Percentiles rank a stretch among this genome's conserved stretches.
These are phyloP conservation scores for Xylaria acuta DNA, from an alignment of 495 filamentous ascomycete species.

Conservation along the genomic window DNA sequence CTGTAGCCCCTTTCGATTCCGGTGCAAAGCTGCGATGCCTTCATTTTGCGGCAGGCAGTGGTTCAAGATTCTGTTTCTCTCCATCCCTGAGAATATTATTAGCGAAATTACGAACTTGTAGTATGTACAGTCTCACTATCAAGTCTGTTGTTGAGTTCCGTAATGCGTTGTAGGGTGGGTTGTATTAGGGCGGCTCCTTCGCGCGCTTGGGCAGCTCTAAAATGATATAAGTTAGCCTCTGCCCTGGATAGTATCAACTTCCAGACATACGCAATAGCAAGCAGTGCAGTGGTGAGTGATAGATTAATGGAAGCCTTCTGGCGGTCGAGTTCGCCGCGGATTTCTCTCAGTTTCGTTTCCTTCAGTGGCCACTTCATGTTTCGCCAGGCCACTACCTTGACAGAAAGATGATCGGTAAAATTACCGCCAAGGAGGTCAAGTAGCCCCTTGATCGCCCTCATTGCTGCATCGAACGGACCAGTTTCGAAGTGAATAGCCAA, in stretches of 20 bases:
- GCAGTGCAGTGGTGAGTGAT: not conserved
- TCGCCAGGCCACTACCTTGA: not conserved
- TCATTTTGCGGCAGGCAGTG: not conserved
- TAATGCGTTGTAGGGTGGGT: too few species aligned
- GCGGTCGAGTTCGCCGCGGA: not conserved
- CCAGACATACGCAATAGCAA: not conserved
- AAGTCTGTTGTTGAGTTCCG: not conserved
- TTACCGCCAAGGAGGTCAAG: not conserved
- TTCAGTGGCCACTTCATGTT: not conserved
- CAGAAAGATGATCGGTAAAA: not conserved
- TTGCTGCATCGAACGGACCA: not conserved
- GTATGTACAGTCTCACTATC: not conserved
- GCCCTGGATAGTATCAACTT: not conserved
- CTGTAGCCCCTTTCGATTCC: constrained; percentile 21
- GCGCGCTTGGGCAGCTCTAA: not conserved
- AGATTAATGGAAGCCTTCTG: not conserved
- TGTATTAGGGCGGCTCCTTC: too few species aligned
- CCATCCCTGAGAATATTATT: not conserved
- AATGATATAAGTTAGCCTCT: not conserved
- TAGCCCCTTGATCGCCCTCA: not conserved
- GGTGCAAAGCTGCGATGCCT: not conserved
- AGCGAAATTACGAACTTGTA: not conserved
- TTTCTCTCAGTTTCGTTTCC: not conserved
- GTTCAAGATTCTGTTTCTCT: not conserved
- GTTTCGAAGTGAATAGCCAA: not conserved